Base-by-base conservation (phyloP, 306 rosid genomes). In the Betula pendula region DNA sequence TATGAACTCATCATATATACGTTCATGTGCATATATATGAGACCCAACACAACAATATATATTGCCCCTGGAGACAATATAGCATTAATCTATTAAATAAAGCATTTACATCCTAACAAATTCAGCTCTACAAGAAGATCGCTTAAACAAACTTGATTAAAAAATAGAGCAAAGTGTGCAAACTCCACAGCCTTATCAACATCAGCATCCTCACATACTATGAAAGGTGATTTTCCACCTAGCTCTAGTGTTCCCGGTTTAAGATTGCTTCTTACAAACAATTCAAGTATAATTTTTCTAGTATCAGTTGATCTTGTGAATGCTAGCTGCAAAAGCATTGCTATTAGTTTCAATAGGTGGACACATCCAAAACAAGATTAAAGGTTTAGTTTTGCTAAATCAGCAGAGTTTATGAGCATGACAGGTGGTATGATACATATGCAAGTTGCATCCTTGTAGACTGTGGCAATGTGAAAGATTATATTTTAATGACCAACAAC, bases 21-120 rank as follows among this genome's bases (percentile, higher is more conserved):
- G 88, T 77, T 92, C 97, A 45, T 94, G 97, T 17, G 92, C 98
- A 22, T 72, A 94, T 24, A 97, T 94, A 19, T 97, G 97, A 70
- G 98, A 94, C 47, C 98, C 98, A 13, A 95, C 96, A 77, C 98
- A 94, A 47, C 97, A 94, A 74, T 96, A n/a, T n/a, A n/a, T n/a
- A 94, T 88, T 94, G 98, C 24, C 98, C 97, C 98, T 94, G 81
- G 9, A 77, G 75, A 70, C 19, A 67, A 22, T 50, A 38, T 74
- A 35, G 24, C 29, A 60, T 20, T 25, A 15, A n/a, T 40, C 40
- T 42, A 56, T 43, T 31, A 50, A 3, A 17, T n/a, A 69, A 8
- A 49, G 74, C 78, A n/a, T 60, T 13, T 66, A 11, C 3, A 58
- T 53, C 8, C 22, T 22, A 47, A 25, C 42, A 50, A 60, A 77